phyloP scores from a whole-genome alignment of 441 rosid genomes.

The Adansonia grandidieri region DNA sequence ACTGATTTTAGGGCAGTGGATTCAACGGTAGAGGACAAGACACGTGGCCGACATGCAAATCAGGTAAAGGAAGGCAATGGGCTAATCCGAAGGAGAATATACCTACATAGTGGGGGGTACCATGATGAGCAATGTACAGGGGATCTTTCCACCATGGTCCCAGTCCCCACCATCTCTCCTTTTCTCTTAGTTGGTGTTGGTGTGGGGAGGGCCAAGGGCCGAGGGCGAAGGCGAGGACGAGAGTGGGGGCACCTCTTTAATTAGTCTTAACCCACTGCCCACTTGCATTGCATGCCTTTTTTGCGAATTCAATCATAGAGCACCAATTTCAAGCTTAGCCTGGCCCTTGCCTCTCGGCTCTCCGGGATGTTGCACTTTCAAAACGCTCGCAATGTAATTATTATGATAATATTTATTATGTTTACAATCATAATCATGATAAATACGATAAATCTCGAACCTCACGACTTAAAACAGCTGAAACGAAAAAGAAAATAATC shows the following conservation, averaged over 20 bases:
- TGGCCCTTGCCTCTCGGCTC: neutral
- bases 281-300: constrained; percentile 51
- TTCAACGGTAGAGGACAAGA: constrained; percentile 46
- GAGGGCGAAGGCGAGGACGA: no score
- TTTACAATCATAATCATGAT: no score
- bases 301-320: constrained; percentile 43
- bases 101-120: constrained; percentile 54
- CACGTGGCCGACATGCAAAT: constrained; percentile 80
- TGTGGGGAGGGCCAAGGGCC: no score
- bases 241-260: neutral
- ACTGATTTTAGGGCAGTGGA: constrained; percentile 14
- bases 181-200: no score
- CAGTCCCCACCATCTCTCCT: neutral
- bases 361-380: neutral
- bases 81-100: constrained; percentile 40
- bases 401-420: no score
- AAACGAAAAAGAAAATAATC: neutral
- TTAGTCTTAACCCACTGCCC: constrained; percentile 18
- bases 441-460: no score
- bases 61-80: neutral
- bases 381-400: no score
- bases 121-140: constrained; percentile 43
- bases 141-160: constrained; percentile 36
- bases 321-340: constrained; percentile 33
- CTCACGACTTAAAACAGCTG: neutral